Evolutionary conservation across 83 land plant genomes (phyloP), one percentile per base, ranked within the genome.

Genomic region (Isoetes engelmannii): DNA sequence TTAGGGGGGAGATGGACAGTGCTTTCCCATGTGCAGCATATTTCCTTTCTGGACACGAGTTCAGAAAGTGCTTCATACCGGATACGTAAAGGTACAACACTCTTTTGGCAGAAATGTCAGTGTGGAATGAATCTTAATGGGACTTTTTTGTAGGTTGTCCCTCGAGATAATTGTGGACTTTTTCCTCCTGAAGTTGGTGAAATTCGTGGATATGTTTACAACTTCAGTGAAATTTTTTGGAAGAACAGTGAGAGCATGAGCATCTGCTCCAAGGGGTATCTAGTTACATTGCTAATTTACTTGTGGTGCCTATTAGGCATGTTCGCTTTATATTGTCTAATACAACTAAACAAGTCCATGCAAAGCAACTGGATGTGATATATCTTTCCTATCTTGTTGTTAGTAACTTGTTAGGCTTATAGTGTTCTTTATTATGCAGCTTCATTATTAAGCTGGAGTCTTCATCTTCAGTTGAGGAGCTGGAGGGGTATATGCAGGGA

Each of bases 401-500:
- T 51, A 12, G 55, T 1, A 12, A 12, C 13, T 51, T 51, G 55
- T 51, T 17, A 51, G 13, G 13, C 17, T 51, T 28, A 28, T 28
- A 3, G 17, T 51, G 1, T 51, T 51, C 15, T 51, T 12, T 12
- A 0, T 51, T 51, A 21, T 44, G 70, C 18, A 61, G 72, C 70
- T 70, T 61, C 68, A 61, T 20, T n/a, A 45, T 70, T 19, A 70
- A 70, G 41, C 44, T 59, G 43, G 72, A 70, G 21, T 17, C 17
- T 45, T 44, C 44, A 5, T 28, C 13, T 12, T 12, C 59, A 45
- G 15, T 63, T 20, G 72, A 70, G 68, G 72, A 70, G 48, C 51
- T 62, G n/a, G 72, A 70, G 61, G 72, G 72, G 45, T 70, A 63
- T 47, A 70, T 70, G 72, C 72, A 61, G 21, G 72, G 72, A 5